Evolutionary conservation across 2,329 filamentous ascomycete species (phyloP), one percentile per base, ranked within the genome.

Genomic region (Penicillium sp.): DNA sequence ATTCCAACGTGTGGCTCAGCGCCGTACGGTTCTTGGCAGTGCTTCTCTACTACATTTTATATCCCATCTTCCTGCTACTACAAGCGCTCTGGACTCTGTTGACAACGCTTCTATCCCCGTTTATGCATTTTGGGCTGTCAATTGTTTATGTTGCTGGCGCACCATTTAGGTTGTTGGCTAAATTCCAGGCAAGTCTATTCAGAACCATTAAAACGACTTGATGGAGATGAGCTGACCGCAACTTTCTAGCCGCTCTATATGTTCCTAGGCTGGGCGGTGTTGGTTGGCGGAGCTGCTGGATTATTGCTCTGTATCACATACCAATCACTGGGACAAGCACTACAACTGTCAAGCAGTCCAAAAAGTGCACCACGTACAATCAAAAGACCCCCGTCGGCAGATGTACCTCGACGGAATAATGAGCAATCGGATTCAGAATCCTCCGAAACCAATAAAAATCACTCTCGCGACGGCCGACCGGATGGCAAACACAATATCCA

Each of bases 201-300:
- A 26, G 24, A 47, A 8, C 42, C 21, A 14, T 45, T 33, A 3
- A 30, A 52, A 30, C 23, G 5, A 54, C 3, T 50, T 24, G 43
- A 8, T 23, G 24, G 42, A 14, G 16, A 12, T 40, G 11, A 40
- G 16, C 56, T 54, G 8, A 58, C 14, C 18, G 55, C 21, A n/a
- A 51, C 52, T 57, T 26, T 20, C 16, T 56, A 80, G 77, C 73
- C 72, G 48, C 58, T 77, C 20, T 70, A 71, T 54, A 79, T 81
- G 65, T 87, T 80, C 65, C 77, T 91, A 47, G 85, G 84, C 49
- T 80, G 85, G 23, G 90, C 89, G 7, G 79, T 83, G 30, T 71
- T 89, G 18, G 78, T 90, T 52, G 90, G 90, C n/a, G 73, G 86
- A 52, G 51, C 83, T 11, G 76, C 85, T 26, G 89, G 88, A 52